A percentile compares a stretch with the other conserved stretches of the same genome.
phyloP scores from a whole-genome alignment of 768 basidiomycete genomes.

The Hygrocybe punicea region DNA sequence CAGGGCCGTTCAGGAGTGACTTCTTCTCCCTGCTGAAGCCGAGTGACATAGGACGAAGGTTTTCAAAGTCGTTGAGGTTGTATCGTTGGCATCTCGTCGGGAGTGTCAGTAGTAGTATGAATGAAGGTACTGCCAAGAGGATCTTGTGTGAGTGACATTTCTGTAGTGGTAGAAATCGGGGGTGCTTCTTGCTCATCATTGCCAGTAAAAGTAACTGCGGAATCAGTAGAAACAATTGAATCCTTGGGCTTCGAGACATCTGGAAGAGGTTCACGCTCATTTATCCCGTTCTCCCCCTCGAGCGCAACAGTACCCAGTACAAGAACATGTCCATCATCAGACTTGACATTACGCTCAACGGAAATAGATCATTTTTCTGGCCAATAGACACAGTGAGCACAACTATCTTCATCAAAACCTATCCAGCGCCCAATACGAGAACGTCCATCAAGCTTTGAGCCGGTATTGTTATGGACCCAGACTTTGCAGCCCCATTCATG shows the following conservation, averaged over 20 bases:
- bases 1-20: background rate
- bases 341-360: constrained; percentile 31
- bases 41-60: background rate
- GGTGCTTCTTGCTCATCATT: background rate
- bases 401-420: constrained; percentile 34
- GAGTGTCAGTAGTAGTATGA: background rate
- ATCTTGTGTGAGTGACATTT: background rate
- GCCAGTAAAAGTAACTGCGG: background rate
- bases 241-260: background rate
- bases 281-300: background rate
- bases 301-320: background rate
- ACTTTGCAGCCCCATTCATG: constrained; percentile 31
- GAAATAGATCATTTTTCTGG: constrained; percentile 19
- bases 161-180: background rate
- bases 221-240: background rate
- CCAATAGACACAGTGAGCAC: constrained; percentile 33
- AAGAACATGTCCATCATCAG: background rate
- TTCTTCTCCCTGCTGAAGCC: background rate
- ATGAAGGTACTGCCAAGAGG: background rate
- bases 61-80: background rate
- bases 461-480: constrained; percentile 24
- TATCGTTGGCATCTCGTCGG: background rate
- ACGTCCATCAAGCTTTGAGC: constrained; percentile 25
- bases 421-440: constrained; percentile 33
- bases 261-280: background rate